Evolutionary conservation across 108 stramenopile genomes (phyloP), one percentile per base, ranked within the genome.

Genomic region (Cylindrotheca fusiformis): DNA sequence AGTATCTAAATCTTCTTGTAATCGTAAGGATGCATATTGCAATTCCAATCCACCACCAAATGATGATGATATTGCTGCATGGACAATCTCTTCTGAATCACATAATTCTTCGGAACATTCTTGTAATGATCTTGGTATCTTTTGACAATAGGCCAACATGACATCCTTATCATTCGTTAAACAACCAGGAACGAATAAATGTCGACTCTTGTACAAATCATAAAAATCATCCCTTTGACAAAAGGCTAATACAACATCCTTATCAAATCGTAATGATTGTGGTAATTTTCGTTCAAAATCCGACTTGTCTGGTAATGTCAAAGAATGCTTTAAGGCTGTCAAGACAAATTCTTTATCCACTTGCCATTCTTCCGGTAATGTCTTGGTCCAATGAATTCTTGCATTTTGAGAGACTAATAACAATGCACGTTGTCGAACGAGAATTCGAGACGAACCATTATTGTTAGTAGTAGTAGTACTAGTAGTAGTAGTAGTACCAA

Each of bases 271-370:
- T 14, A 77, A 53, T 17, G 41, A 44, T 22, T 70, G 58, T 10
- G 64, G 59, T 27, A 77, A 77, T 10, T 2, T 4, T 5, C 75
- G 64, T 55, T 77, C 75, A 58, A 77, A 77, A 48, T 77, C 65
- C 6, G 54, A 48, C 49, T 77, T 65, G 20, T 28, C 26, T 1
- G 75, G 75, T 3, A 77, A 48, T 10, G 32, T 45, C 0, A 58
- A 53, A 48, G 60, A 51, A n/a, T 71, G n/a, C 4, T 20, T 46
- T 27, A 76, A 51, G 19, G 58, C 59, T 1, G 25, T 26, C 47
- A 76, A 41, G 49, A 76, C 50, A 60, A 65, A 70, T 46, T 69
- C 69, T 53, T 70, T 76, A 29, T 76, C 74, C 14, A 18, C 29
- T 22, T 44, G 70, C 47, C 55, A 57, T 21, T 59, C 57, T 3